Evolutionary conservation across 2,329 filamentous ascomycete genomes (phyloP).

Genomic region (Aspergillus sclerotialis): DNA sequence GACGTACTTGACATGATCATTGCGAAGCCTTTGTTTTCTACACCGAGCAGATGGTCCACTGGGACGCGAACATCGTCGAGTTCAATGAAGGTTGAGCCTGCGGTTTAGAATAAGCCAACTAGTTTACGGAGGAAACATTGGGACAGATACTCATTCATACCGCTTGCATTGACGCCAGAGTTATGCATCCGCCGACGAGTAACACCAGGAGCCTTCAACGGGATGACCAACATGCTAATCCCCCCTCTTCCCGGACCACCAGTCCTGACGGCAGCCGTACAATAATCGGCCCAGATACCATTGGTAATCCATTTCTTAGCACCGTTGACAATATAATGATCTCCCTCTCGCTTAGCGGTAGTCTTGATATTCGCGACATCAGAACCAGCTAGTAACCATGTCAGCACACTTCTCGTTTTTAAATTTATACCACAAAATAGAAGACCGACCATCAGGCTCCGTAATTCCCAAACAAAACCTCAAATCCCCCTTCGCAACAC

Average conservation of each 20-base stretch:
- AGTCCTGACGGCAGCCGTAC: slow-evolving; percentile 53
- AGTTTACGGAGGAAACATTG: not conserved
- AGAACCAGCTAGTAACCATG: slow-evolving; percentile 53
- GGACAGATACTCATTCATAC: slow-evolving; percentile 25
- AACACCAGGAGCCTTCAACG: slow-evolving; percentile 58
- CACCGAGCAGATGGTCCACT: slow-evolving; percentile 60
- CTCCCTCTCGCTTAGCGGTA: slow-evolving; percentile 47
- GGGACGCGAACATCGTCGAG: slow-evolving; percentile 68
- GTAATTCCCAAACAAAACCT: slow-evolving; percentile 60
- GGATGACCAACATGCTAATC: slow-evolving; percentile 60
- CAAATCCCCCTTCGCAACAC: slow-evolving; percentile 52
- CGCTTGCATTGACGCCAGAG: slow-evolving; percentile 60
- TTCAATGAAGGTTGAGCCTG: slow-evolving; percentile 58
- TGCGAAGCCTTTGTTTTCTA: slow-evolving; percentile 63
- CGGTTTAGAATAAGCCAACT: slow-evolving; percentile 3
- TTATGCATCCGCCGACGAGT: slow-evolving; percentile 47
- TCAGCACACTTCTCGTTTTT: no score
- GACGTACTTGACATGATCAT: slow-evolving; percentile 61
- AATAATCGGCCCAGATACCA: slow-evolving; percentile 53
- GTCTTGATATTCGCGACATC: slow-evolving; percentile 60
- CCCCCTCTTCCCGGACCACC: slow-evolving; percentile 55
- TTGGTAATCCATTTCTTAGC: slow-evolving; percentile 65
- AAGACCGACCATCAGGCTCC: slow-evolving; percentile 49
- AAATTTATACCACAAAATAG: no score
- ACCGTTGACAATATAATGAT: slow-evolving; percentile 57